phyloP scores from a whole-genome alignment of 805 yeast genomes.

The Starmerella floricola region DNA sequence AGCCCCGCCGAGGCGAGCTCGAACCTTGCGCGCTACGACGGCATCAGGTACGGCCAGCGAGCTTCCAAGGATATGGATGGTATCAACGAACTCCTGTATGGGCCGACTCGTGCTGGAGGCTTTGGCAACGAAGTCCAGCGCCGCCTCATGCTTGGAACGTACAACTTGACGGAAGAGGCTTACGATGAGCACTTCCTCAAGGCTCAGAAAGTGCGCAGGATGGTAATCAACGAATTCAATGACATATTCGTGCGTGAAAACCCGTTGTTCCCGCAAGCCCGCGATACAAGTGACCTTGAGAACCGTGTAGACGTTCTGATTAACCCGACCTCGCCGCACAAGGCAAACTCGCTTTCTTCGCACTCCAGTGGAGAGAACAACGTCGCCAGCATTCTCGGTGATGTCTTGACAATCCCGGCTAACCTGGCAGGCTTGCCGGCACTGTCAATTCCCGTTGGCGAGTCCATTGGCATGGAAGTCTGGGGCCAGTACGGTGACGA shows the following conservation, averaged over 20 bases:
- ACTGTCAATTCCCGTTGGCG: slow-evolving; percentile 53
- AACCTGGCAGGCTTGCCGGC: slow-evolving; percentile 89
- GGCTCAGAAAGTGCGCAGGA: slow-evolving; percentile 57
- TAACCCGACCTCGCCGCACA: slow-evolving; percentile 55
- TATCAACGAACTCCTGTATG: slow-evolving; percentile 33
- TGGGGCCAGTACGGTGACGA: slow-evolving; percentile 85
- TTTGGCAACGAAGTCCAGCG: slow-evolving; percentile 78
- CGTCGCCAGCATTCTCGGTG: slow-evolving; percentile 61
- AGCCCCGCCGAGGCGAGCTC: slow-evolving; percentile 94
- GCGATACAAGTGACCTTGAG: slow-evolving; percentile 16
- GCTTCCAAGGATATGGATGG: slow-evolving; percentile 28
- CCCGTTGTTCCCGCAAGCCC: slow-evolving; percentile 23
- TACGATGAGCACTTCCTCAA: slow-evolving; percentile 58
- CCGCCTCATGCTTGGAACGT: slow-evolving; percentile 76
- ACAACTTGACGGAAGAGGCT: slow-evolving; percentile 66
- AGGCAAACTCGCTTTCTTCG: slow-evolving; percentile 44
- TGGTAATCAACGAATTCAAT: slow-evolving; percentile 55
- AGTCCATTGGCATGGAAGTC: slow-evolving; percentile 47
- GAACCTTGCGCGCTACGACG: slow-evolving; percentile 80
- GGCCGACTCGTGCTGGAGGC: slow-evolving; percentile 48
- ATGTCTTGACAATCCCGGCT: slow-evolving; percentile 77
- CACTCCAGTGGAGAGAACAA: slow-evolving; percentile 33
- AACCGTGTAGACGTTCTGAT: slow-evolving; percentile 50
- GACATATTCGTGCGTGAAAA: slow-evolving; percentile 36
- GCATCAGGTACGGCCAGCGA: slow-evolving; percentile 67